Conservation (phyloP, 345 rosid species). For the Eucalyptus tenuipes region DNA sequence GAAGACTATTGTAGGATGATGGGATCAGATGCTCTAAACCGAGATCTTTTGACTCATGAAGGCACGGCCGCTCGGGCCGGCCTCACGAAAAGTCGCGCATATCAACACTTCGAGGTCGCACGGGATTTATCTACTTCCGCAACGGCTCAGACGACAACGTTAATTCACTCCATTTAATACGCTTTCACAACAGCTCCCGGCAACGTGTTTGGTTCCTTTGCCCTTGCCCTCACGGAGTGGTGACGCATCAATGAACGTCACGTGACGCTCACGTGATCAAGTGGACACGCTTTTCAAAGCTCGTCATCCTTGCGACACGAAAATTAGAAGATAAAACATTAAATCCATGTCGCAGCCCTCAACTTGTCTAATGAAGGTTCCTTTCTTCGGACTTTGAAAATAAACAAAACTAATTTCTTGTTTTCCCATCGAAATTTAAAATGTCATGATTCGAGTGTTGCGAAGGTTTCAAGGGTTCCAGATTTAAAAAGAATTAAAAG, state of each 20-base stretch:
- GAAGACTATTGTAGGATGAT: accelerated
- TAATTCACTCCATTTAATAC: neutral
- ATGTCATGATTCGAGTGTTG: neutral
- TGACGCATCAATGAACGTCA: neutral
- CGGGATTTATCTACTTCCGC: neutral
- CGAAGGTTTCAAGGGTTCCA: neutral
- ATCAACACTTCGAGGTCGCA: neutral
- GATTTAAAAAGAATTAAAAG: neutral
- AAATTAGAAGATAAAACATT: too few relatives aligned
- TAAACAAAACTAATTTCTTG: neutral
- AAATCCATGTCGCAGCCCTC: too few relatives aligned
- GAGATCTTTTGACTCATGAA: too few relatives aligned
- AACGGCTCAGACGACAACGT: neutral
- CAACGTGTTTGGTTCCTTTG: neutral
- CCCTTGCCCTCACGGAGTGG: neutral
- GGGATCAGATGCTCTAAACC: neutral
- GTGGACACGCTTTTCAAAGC: neutral
- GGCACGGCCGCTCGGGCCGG: neutral
- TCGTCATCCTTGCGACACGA: neutral
- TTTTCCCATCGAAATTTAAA: neutral
- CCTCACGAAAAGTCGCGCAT: accelerated
- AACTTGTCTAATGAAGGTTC: neutral
- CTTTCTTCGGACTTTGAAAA: neutral
- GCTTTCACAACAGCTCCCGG: neutral
- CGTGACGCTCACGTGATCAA: neutral